Conservation (phyloP, 352 stramenopile species). For the Pythium sp. region DNA sequence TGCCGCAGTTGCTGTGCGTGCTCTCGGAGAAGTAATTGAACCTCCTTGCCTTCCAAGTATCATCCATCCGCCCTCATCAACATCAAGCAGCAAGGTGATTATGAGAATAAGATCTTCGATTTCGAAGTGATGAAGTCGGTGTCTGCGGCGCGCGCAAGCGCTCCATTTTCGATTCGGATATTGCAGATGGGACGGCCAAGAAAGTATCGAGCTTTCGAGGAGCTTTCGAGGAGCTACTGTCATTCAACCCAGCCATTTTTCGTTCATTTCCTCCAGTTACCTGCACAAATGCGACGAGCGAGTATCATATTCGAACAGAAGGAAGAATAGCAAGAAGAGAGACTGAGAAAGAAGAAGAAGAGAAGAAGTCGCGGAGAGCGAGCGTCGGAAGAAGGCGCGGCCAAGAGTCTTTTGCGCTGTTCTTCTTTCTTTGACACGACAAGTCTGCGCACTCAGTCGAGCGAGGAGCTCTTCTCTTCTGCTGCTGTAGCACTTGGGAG, state of each 20-base stretch:
- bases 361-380: not conserved
- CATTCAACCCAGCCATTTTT: not conserved
- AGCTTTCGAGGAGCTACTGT: not conserved
- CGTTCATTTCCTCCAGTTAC: not conserved
- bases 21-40: conserved; percentile 72
- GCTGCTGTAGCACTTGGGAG: not conserved
- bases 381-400: conserved; percentile 13
- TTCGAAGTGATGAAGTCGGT: not conserved
- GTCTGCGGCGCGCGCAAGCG: not conserved
- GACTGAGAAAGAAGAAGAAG: not conserved
- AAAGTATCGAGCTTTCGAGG: not conserved
- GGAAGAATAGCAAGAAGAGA: not conserved
- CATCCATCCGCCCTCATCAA: not conserved
- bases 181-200: not conserved
- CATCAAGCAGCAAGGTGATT: not conserved
- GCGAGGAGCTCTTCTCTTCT: not conserved
- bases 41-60: not conserved
- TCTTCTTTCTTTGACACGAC: not conserved
- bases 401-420: not conserved
- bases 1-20: conserved; percentile 65
- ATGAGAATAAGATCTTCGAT: not conserved
- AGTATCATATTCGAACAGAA: not conserved
- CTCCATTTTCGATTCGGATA: conserved; percentile 4
- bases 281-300: too few relatives aligned
- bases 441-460: not conserved